Evolutionary conservation across 768 basidiomycete genomes (phyloP).

Genomic region (Leccinum truebloodii): DNA sequence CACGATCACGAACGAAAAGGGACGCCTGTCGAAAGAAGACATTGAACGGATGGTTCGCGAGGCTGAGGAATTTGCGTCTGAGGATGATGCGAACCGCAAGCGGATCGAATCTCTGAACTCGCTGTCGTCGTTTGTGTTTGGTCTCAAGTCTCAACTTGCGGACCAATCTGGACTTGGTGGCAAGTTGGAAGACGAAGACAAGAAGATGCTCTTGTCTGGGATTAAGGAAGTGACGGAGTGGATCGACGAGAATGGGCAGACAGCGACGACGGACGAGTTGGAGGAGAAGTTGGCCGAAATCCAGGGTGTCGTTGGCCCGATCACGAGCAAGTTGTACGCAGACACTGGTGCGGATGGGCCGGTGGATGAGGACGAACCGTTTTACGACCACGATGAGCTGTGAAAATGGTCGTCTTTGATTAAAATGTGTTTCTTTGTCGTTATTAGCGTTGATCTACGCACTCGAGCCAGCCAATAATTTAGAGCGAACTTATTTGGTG

Average conservation of each 20-base stretch:
- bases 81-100: conserved; percentile 78
- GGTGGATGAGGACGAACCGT: conserved; percentile 45
- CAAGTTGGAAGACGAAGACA: conserved; percentile 79
- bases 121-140: conserved; percentile 80
- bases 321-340: conserved; percentile 79
- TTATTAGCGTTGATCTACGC: conserved; percentile 9
- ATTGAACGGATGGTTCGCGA: conserved; percentile 96
- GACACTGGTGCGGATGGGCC: conserved; percentile 39
- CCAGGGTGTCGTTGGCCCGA: conserved; percentile 76
- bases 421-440: conserved; percentile 6
- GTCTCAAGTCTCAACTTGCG: conserved; percentile 82
- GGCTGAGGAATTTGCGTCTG: conserved; percentile 85
- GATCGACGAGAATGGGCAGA: conserved; percentile 82
- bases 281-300: conserved; percentile 87
- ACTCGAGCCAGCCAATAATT: conserved; percentile 10
- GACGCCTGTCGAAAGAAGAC: conserved; percentile 84
- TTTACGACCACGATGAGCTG: conserved; percentile 55
- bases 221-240: conserved; percentile 91
- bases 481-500: conserved; percentile 16
- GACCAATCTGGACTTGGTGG: conserved; percentile 91
- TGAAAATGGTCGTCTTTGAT: conserved; percentile 24
- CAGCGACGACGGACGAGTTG: conserved; percentile 81
- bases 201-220: conserved; percentile 75
- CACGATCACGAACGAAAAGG: conserved; percentile 96
- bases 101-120: conserved; percentile 84